Percentiles rank a stretch among this genome's conserved stretches.
Conservation (phyloP, 805 yeast species). For the Brettanomyces naardenensis region DNA sequence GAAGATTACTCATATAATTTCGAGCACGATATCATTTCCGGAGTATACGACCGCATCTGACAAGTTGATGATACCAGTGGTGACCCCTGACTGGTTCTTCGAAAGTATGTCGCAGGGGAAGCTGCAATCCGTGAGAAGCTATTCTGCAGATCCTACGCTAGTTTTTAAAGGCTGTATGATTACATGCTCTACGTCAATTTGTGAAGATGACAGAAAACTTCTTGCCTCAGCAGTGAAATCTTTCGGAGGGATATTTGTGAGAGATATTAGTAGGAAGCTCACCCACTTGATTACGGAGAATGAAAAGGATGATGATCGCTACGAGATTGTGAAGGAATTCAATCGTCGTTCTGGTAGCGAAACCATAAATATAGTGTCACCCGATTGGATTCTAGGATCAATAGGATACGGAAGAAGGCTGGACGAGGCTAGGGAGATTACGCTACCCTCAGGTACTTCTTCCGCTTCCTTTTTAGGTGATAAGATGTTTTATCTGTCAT, state of each 20-base stretch:
- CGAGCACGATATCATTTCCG: constrained; percentile 43
- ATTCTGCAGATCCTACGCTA: constrained; percentile 63
- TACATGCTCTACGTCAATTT: constrained; percentile 42
- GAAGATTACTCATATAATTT: constrained; percentile 39
- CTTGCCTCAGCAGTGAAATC: constrained; percentile 60
- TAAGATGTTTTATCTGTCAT: constrained; percentile 41
- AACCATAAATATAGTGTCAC: constrained; percentile 54
- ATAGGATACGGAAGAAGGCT: constrained; percentile 1
- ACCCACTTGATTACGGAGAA: constrained; percentile 69
- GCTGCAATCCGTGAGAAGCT: constrained; percentile 45
- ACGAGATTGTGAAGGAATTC: constrained; percentile 17
- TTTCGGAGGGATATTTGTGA: constrained; percentile 64
- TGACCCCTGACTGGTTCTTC: constrained; percentile 52
- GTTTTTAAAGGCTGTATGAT: constrained; percentile 56
- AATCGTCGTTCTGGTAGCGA: constrained; percentile 22
- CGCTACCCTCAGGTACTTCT: not conserved
- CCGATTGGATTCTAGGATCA: constrained; percentile 54
- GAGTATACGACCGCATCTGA: constrained; percentile 37
- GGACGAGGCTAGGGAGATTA: not conserved
- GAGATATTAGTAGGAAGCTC: constrained; percentile 56
- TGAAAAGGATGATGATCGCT: constrained; percentile 41
- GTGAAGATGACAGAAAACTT: constrained; percentile 55
- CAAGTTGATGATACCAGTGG: constrained; percentile 55
- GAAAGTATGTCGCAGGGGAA: constrained; percentile 36
- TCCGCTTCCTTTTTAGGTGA: constrained; percentile 10